These are phyloP conservation scores for Phaeotremella skinneri DNA, from an alignment of 768 basidiomycete species.

Conservation along the genomic window DNA sequence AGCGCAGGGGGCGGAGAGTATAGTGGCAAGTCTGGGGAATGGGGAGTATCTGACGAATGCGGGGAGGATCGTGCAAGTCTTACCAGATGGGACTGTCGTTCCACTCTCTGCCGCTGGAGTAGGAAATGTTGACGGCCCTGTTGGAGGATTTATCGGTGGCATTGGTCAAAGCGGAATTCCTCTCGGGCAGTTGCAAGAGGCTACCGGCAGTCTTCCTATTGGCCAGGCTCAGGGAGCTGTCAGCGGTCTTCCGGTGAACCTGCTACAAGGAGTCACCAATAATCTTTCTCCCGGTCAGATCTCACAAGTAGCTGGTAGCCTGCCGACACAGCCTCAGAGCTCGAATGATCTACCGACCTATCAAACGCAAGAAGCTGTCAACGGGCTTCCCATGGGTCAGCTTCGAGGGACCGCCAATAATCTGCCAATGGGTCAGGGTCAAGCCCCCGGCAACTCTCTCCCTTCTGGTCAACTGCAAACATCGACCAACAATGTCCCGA, in stretches of 20 bases:
- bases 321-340: too few relatives aligned
- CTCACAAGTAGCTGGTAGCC: slow-evolving; percentile 1
- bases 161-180: background rate
- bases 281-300: slow-evolving; percentile 5
- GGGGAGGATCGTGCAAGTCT: slow-evolving; percentile 12
- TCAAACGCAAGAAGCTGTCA: too few relatives aligned
- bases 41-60: slow-evolving; percentile 14
- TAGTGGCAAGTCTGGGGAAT: slow-evolving; percentile 11
- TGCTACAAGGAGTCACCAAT: too few relatives aligned
- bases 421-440: background rate
- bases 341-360: too few relatives aligned
- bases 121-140: background rate
- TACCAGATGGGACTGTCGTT: slow-evolving; percentile 5
- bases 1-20: slow-evolving; percentile 4
- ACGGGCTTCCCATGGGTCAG: background rate
- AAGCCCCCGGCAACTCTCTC: too few relatives aligned
- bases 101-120: background rate
- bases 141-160: background rate
- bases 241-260: background rate
- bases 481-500: too few relatives aligned
- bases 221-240: background rate
- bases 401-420: background rate
- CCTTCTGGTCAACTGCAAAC: too few relatives aligned
- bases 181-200: background rate
- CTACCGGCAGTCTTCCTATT: background rate